Base-by-base conservation (phyloP, 2,329 filamentous ascomycete species). In the Stagonosporopsis chrysanthemi region DNA sequence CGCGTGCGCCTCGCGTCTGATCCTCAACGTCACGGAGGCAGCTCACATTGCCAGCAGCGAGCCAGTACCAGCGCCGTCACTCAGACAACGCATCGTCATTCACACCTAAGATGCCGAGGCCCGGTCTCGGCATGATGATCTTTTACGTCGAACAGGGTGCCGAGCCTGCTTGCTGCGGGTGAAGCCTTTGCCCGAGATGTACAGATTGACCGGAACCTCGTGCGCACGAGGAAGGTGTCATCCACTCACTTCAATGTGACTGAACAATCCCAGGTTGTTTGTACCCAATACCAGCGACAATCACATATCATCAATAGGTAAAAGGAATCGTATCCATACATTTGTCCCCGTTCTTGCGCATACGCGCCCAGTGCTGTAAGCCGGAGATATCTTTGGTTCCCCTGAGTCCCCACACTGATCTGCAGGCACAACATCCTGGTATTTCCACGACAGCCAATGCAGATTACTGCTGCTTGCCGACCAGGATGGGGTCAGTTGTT, bases 1-100 rank as follows among this genome's bases (percentile, higher is more conserved):
- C 54, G 33, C 49, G 48, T 57, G 54, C 43, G 54, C 38, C 39
- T 48, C 43, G 26, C 54, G 39, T 39, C 43, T 57, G 54, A 57
- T 44, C 54, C 44, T 4, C 43, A 57, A 52, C 54, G 54, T 57
- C 54, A 57, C 54, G 24, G 24, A 52, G 43, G 43, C 54, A 48
- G 4, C 54, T 57, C 54, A 57, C 54, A 40, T 42, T 57, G 24
- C 54, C 52, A 52, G 48, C n/a, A 39, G 49, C 14, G 31, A 47
- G 43, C 54, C 54, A 57, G 54, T 57, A 35, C 38, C 26, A 38
- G 35, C 43, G 39, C 48, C 39, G 48, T 43, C 19, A 26, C 48
- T 52, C 48, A 57, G 54, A 57, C 54, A 52, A n/a, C 12, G 42
- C 19, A 40, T 19, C 54, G 48, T 57, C 54, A 57, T 44, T 40